These are phyloP conservation scores for Syncephalastrum racemosum DNA, from an alignment of 371 early-diverging fungal species.

Conservation along the genomic window DNA sequence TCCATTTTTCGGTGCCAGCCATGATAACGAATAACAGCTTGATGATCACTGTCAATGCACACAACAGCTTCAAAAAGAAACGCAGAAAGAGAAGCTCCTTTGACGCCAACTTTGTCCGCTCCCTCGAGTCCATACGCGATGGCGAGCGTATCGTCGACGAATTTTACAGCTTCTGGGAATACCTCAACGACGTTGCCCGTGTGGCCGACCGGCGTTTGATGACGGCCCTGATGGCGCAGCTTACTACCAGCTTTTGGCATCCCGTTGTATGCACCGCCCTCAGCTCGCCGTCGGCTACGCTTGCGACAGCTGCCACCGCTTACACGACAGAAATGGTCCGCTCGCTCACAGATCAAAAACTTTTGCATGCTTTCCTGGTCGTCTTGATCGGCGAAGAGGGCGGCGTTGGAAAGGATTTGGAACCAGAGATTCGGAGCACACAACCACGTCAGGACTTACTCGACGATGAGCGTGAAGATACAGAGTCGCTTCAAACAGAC, in stretches of 20 bases:
- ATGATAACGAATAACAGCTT: conserved; percentile 48
- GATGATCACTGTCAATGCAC: conserved; percentile 47
- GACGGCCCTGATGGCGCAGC: conserved; percentile 48
- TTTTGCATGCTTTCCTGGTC: conserved; percentile 47
- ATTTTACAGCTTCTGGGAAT: conserved; percentile 55
- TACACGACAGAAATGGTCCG: conserved; percentile 57
- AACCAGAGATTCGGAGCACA: conserved; percentile 35
- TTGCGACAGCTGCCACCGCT: conserved; percentile 44
- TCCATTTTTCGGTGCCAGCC: conserved; percentile 48
- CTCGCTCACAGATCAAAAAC: conserved; percentile 44
- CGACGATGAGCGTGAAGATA: conserved; percentile 40
- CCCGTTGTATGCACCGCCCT: conserved; percentile 49
- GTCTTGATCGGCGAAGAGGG: conserved; percentile 50
- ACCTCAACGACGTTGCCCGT: conserved; percentile 49
- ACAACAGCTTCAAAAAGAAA: conserved; percentile 46
- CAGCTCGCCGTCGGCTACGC: conserved; percentile 40
- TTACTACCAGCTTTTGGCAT: conserved; percentile 52
- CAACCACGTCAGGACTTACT: conserved; percentile 23
- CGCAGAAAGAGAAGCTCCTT: conserved; percentile 51
- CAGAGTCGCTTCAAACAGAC: conserved; percentile 11
- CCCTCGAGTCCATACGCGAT: conserved; percentile 32
- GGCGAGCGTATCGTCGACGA: conserved; percentile 42
- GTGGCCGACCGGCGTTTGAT: conserved; percentile 47
- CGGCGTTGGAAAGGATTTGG: conserved; percentile 50
- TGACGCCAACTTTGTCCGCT: conserved; percentile 41